Base-by-base conservation (phyloP, 2,329 filamentous ascomycete species). In the Emergomyces africanus region DNA sequence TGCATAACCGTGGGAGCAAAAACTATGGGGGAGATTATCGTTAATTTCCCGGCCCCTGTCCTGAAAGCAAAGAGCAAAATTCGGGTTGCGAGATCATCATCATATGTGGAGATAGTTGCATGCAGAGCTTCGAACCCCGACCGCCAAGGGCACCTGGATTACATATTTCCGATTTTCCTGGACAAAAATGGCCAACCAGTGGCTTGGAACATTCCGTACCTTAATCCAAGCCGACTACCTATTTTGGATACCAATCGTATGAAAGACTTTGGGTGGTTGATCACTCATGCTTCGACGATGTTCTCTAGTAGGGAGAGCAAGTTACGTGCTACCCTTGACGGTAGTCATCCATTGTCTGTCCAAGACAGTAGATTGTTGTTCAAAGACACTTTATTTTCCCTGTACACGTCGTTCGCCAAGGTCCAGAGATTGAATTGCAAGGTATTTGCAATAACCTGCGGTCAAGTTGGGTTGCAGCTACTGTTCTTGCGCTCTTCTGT, bases 51-150 rank as follows among this genome's bases (percentile, higher is more conserved):
- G 5, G 60, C 64, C 10, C 66, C 68, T 8, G 58, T 70, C 10
- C 49, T 63, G 4, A 49, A 57, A 41, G 23, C 60, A 12, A 57
- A 61, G 37, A 60, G 53, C 35, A 70, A 66, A 59, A 63, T 61
- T 9, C 62, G 65, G 25, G 63, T 72, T 44, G 70, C 69, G 8
- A 64, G 70, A 44, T 69, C 67, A 53, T 68, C 68, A 3, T 66
- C 64, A 3, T 72, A 69, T 57, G 58, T 71, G 30, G 70, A 72
- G 57, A 60, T 72, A 42, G 60, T 61, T 18, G 70, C 65, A 28
- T 6, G 20, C 8, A 28, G 28, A n/a, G 20, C 54, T 62, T 39
- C 23, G 30, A 35, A 48, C 33, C 50, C 35, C 33, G 33, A 56
- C 57, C 12, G 55, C 57, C 35, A 59, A 59, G 39, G 55, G 57